phyloP scores from a whole-genome alignment of 2,329 filamentous ascomycete genomes.

The Tolypocladium guangdongense region DNA sequence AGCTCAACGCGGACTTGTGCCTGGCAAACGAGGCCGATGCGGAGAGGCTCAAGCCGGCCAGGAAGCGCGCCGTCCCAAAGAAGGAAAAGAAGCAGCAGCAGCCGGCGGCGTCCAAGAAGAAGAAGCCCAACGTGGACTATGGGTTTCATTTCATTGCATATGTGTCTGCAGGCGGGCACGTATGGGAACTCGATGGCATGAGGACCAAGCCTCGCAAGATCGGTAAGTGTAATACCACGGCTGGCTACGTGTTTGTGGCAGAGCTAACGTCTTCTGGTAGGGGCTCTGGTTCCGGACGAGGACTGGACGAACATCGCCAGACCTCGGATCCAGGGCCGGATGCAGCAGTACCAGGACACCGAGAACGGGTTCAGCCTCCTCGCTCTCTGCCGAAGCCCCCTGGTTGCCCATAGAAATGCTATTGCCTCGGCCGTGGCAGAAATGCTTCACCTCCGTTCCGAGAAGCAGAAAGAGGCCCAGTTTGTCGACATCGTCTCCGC shows the following conservation, averaged over 20 bases:
- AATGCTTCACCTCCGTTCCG: slow-evolving; percentile 25
- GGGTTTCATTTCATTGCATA: slow-evolving; percentile 87
- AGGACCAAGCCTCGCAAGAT: slow-evolving; percentile 50
- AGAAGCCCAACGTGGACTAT: slow-evolving; percentile 41
- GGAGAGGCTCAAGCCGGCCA: slow-evolving; percentile 20
- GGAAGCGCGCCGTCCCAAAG: slow-evolving; percentile 20
- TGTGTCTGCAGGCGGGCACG: slow-evolving; percentile 58
- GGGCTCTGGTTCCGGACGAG: slow-evolving; percentile 8
- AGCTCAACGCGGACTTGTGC: slow-evolving; percentile 59
- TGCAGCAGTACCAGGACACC: slow-evolving; percentile 53
- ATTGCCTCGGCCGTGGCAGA: slow-evolving; percentile 32
- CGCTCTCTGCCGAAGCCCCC: slow-evolving; percentile 58
- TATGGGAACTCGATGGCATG: slow-evolving; percentile 87
- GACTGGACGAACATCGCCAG: slow-evolving; percentile 60
- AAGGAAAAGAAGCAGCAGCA: slow-evolving; percentile 24
- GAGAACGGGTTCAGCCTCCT: slow-evolving; percentile 69
- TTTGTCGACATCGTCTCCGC: slow-evolving; percentile 13
- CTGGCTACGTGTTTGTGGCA: background rate
- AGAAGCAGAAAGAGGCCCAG: slow-evolving; percentile 9
- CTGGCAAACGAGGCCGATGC: slow-evolving; percentile 44
- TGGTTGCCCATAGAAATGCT: slow-evolving; percentile 35
- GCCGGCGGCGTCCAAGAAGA: slow-evolving; percentile 18
- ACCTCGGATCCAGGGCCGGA: slow-evolving; percentile 54
- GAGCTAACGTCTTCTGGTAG: slow-evolving; percentile 1
- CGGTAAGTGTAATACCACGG: slow-evolving; percentile 11